These are phyloP conservation scores for Antitrichia curtipendula DNA, from an alignment of 225 moss, liverwort and hornwort genomes.

Conservation along the genomic window DNA sequence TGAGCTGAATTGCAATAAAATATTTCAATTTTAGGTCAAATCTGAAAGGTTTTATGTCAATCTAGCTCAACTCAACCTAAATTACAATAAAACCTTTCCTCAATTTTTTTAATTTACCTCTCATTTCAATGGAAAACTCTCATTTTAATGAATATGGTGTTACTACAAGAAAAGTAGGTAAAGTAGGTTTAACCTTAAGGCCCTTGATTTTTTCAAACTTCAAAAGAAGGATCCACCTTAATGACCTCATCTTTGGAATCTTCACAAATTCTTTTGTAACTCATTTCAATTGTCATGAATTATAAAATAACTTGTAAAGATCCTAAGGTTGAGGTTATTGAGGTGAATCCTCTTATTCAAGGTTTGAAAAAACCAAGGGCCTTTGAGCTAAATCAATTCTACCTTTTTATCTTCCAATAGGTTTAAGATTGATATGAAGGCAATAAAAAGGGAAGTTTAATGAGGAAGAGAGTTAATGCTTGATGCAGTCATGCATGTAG, in stretches of 20 bases:
- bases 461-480: background rate
- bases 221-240: background rate
- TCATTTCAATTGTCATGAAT: background rate
- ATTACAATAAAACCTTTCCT: too few species aligned
- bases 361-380: background rate
- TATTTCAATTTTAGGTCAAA: too few species aligned
- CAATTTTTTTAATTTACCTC: too few species aligned
- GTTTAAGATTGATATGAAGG: background rate
- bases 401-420: rapidly evolving
- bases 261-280: background rate
- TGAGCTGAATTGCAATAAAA: too few species aligned
- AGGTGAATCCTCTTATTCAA: background rate
- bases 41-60: too few species aligned
- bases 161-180: background rate
- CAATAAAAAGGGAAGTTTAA: background rate
- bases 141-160: too few species aligned
- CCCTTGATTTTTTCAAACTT: background rate
- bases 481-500: rapidly evolving
- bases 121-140: too few species aligned
- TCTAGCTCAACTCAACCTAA: too few species aligned
- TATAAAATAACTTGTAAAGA: background rate
- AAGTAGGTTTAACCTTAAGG: background rate
- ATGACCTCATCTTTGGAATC: background rate
- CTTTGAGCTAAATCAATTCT: background rate
- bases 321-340: background rate